A percentile compares a stretch with the other conserved stretches of the same genome.
These are phyloP conservation scores for Colletotrichum neosansevieriae DNA, from an alignment of 2,329 filamentous ascomycete genomes.

Conservation along the genomic window DNA sequence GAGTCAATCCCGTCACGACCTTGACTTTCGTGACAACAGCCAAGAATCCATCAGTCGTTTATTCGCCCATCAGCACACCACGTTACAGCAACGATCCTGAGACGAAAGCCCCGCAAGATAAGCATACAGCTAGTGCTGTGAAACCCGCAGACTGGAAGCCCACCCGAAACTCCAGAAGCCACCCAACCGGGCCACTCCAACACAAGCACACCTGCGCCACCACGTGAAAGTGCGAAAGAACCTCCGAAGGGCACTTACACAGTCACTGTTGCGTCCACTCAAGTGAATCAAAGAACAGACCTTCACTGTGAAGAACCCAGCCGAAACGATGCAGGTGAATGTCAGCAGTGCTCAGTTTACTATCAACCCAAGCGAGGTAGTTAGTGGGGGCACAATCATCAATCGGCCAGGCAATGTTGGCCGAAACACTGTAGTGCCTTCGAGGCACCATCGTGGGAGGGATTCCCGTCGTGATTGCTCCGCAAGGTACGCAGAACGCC, in stretches of 20 bases:
- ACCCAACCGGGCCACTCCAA: conserved; percentile 22
- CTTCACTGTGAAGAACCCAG: conserved; percentile 53
- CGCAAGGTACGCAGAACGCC: conserved; percentile 46
- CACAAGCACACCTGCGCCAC: conserved; percentile 3
- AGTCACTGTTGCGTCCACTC: conserved; percentile 57
- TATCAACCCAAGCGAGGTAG: conserved; percentile 59
- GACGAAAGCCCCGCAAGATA: conserved; percentile 11
- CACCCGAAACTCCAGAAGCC: conserved; percentile 13
- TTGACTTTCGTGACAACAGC: conserved; percentile 64
- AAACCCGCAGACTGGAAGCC: conserved; percentile 7
- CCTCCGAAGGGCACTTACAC: conserved; percentile 47
- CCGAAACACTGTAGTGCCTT: conserved; percentile 43
- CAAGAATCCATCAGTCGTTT: conserved; percentile 66
- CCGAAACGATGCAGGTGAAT: conserved; percentile 56
- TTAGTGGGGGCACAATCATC: conserved; percentile 59
- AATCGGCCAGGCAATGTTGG: conserved; percentile 51
- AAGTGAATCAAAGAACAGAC: conserved; percentile 56
- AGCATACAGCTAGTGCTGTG: conserved; percentile 2
- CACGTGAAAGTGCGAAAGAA: conserved; percentile 20
- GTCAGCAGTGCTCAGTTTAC: conserved; percentile 59
- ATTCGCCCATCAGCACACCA: conserved; percentile 42
- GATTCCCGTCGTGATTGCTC: conserved; percentile 56
- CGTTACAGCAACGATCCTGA: conserved; percentile 33
- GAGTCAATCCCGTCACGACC: conserved; percentile 43
- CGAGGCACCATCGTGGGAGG: conserved; percentile 54